A percentile compares a stretch with the other conserved stretches of the same genome.
These are phyloP conservation scores for Hymenoscyphus linearis DNA, from an alignment of 2,329 filamentous ascomycete genomes.

Conservation along the genomic window DNA sequence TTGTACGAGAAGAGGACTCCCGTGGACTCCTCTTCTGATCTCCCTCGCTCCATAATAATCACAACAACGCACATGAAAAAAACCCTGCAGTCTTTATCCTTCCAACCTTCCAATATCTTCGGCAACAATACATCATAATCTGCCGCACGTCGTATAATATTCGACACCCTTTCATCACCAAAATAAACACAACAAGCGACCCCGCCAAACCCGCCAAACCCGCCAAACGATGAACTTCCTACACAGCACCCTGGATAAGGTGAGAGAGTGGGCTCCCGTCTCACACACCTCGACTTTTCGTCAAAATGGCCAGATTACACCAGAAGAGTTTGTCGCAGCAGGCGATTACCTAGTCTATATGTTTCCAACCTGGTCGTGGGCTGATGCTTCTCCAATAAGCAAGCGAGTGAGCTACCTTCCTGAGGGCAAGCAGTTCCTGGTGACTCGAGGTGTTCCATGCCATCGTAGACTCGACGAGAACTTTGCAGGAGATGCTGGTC, in stretches of 20 bases:
- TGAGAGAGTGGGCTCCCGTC: slow-evolving; percentile 88
- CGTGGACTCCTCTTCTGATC: too few species aligned
- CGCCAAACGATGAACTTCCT: slow-evolving; percentile 70
- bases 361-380: slow-evolving; percentile 98
- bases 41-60: neutral
- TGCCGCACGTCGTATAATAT: neutral
- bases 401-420: slow-evolving; percentile 80
- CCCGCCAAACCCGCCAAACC: slow-evolving; percentile 22
- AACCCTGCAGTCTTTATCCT: neutral
- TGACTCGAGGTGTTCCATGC: slow-evolving; percentile 92
- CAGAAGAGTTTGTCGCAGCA: slow-evolving; percentile 91
- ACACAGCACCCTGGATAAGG: slow-evolving; percentile 85
- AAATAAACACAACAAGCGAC: slow-evolving; percentile 8
- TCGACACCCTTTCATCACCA: slow-evolving; percentile 1
- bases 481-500: slow-evolving; percentile 82
- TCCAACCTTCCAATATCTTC: neutral
- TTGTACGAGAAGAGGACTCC: neutral
- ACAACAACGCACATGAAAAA: neutral
- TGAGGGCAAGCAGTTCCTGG: slow-evolving; percentile 86
- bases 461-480: slow-evolving; percentile 86
- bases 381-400: slow-evolving; percentile 74
- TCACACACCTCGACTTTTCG: slow-evolving; percentile 90
- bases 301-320: slow-evolving; percentile 89
- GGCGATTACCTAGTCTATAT: slow-evolving; percentile 99
- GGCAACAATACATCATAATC: neutral